A percentile compares a stretch with the other conserved stretches of the same genome.
Evolutionary conservation across 768 basidiomycete genomes (phyloP).

Genomic region (Nidularia pulvinata): DNA sequence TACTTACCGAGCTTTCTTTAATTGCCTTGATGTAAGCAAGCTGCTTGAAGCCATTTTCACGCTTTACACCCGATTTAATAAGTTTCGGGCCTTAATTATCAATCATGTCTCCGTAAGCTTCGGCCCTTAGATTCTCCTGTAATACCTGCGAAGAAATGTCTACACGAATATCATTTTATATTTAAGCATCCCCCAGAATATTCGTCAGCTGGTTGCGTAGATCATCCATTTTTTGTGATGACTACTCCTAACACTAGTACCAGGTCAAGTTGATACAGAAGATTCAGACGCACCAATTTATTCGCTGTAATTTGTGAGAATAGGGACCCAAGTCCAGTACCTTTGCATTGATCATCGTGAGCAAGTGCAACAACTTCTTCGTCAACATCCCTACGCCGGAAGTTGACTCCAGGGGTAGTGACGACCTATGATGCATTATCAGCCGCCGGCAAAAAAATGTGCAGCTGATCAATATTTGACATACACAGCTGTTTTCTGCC

Average conservation of each 20-base stretch:
- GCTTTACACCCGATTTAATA: too few relatives aligned
- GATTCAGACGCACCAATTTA: not conserved
- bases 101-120: too few relatives aligned
- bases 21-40: too few relatives aligned
- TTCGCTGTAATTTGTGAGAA: slow-evolving; percentile 11
- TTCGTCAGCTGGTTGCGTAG: not conserved
- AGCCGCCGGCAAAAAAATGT: not conserved
- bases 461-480: slow-evolving; percentile 4
- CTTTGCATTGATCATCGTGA: slow-evolving; percentile 25
- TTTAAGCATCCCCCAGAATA: not conserved
- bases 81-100: too few relatives aligned
- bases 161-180: too few relatives aligned
- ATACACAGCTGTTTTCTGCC: slow-evolving; percentile 40
- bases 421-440: slow-evolving; percentile 8
- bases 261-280: not conserved
- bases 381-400: slow-evolving; percentile 10
- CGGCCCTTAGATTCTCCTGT: too few relatives aligned
- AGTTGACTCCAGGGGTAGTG: slow-evolving; percentile 17
- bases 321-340: slow-evolving; percentile 20
- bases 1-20: too few relatives aligned
- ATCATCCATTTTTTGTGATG: not conserved
- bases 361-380: not conserved
- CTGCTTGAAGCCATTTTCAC: too few relatives aligned
- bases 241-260: not conserved
- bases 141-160: too few relatives aligned